A percentile compares a stretch with the other conserved stretches of the same genome.
Conservation (phyloP, 805 yeast genomes). For the Wickerhamomyces bovis region DNA sequence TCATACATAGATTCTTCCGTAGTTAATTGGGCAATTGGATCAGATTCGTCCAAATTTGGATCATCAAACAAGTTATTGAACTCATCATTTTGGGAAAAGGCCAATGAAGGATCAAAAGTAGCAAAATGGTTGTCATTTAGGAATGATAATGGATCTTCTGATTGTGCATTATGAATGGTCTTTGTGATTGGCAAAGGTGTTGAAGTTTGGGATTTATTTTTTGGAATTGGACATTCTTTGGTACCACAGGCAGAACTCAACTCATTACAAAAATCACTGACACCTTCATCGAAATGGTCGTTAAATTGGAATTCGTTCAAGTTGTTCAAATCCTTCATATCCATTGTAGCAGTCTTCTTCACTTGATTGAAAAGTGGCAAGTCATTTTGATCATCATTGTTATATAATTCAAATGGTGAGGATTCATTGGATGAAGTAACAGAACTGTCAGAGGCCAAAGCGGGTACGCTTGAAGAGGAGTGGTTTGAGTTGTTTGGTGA, state of each 20-base stretch:
- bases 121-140: conserved; percentile 29
- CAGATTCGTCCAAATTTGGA: conserved; percentile 18
- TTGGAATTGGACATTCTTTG: conserved; percentile 60
- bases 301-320: conserved; percentile 29
- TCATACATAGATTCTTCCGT: conserved; percentile 55
- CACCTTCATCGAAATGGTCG: conserved; percentile 59
- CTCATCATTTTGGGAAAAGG: conserved; percentile 29
- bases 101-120: conserved; percentile 49
- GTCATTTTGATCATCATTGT: conserved; percentile 17
- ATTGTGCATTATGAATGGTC: background rate
- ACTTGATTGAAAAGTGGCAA: conserved; percentile 17
- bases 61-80: conserved; percentile 13
- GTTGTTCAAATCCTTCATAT: background rate
- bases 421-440: conserved; percentile 21
- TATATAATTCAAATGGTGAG: conserved; percentile 26
- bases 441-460: conserved; percentile 23
- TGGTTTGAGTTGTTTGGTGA: conserved; percentile 7
- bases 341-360: conserved; percentile 2
- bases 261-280: conserved; percentile 68
- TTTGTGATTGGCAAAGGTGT: conserved; percentile 2
- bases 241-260: conserved; percentile 82
- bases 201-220: conserved; percentile 16
- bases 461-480: conserved; percentile 15
- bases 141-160: conserved; percentile 41
- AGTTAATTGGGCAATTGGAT: conserved; percentile 38